phyloP scores from a whole-genome alignment of 1,139 yeast species.

The Geotrichum carabidarum region DNA sequence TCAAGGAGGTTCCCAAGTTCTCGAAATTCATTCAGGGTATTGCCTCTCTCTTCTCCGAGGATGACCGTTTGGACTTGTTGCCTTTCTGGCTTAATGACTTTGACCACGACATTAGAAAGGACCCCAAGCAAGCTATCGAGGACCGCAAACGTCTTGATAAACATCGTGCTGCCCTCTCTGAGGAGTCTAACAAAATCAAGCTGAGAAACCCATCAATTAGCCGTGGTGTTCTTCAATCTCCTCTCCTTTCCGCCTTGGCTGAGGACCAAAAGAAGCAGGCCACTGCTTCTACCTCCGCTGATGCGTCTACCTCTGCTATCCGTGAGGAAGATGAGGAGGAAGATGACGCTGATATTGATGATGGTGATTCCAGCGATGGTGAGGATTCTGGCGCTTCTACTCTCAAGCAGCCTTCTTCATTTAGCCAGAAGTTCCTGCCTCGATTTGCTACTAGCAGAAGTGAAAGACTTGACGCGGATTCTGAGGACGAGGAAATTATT shows the following conservation, averaged over 20 bases:
- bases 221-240: slow-evolving; percentile 13
- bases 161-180: slow-evolving; percentile 25
- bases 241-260: slow-evolving; percentile 15
- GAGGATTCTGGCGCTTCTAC: slow-evolving; percentile 20
- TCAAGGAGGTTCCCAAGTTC: slow-evolving; percentile 85
- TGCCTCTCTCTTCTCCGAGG: slow-evolving; percentile 80
- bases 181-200: slow-evolving; percentile 22
- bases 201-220: slow-evolving; percentile 14
- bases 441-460: slow-evolving; percentile 27
- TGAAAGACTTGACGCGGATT: slow-evolving; percentile 55
- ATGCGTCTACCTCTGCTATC: slow-evolving; percentile 17
- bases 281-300: slow-evolving; percentile 10
- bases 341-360: slow-evolving; percentile 24
- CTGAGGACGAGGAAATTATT: slow-evolving; percentile 82
- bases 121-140: slow-evolving; percentile 69
- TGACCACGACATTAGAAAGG: slow-evolving; percentile 71
- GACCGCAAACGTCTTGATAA: slow-evolving; percentile 38
- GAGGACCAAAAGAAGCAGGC: slow-evolving; percentile 17
- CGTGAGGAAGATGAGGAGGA: slow-evolving; percentile 29
- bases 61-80: slow-evolving; percentile 79
- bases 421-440: slow-evolving; percentile 23
- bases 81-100: slow-evolving; percentile 95
- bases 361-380: slow-evolving; percentile 30
- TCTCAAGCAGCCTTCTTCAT: slow-evolving; percentile 11
- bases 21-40: slow-evolving; percentile 89